Evolutionary conservation across 1,284 basidiomycete genomes (phyloP), one percentile per base, ranked within the genome.

Genomic region (Meira miltonrushii): DNA sequence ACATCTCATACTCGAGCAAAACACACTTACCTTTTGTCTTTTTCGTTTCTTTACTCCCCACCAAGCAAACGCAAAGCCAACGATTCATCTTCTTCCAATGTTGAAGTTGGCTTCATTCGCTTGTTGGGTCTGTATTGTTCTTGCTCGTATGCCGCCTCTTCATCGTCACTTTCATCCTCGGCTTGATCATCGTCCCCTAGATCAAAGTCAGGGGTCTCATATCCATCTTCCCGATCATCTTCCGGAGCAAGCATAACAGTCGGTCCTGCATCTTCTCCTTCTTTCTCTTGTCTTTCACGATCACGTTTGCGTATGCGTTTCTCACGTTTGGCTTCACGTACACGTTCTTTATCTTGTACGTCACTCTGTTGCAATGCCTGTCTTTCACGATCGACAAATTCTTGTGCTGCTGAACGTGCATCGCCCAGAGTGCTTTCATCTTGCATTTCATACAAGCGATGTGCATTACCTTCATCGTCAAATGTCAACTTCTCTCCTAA

Each of bases 331-430:
- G 72, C 74, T 59, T 74, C 68, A 59, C 64, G 65, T 46, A 66
- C 73, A 12, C 71, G 60, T 59, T 70, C 68, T 61, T 77, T 77
- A 58, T 78, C 75, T 43, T 58, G 55, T 49, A 67, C 56, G 39
- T 78, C 76, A 82, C 88, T 89, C 79, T 92, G 90, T 63, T 84
- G 82, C 81, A 88, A 88, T 83, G 92, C 92, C 77, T 89, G 89
- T 77, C 85, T 86, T 21, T 90, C 92, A 67, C 89, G 86, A 60
- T 85, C 59, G 25, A 65, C 67, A 61, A 84, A 80, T 88, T 88
- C 81, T 94, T 92, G 56, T 81, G 66, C 59, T 86, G 83, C 80
- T 92, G 90, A 41, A 84, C 85, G 54, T 83, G 82, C 74, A 81
- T 84, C 84, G 92, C 83, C 81, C 87, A 87, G 79, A 88, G 93